Evolutionary conservation across 352 stramenopile genomes (phyloP), one percentile per base, ranked within the genome.

Genomic region (Globisporangium cederbergense): DNA sequence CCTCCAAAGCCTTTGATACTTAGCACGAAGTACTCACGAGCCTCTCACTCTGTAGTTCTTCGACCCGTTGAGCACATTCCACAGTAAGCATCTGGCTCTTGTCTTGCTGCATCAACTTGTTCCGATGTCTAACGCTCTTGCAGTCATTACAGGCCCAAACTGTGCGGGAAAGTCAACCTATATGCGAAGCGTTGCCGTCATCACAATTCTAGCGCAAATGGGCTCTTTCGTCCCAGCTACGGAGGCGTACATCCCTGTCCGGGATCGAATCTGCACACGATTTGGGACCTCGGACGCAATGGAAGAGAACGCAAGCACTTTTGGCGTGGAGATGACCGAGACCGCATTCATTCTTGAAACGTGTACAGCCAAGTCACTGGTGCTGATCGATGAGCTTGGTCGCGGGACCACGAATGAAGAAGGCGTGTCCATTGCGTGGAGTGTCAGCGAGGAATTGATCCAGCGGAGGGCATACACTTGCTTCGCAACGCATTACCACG

Each of bases 271-370:
- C n/a, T 89, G 96, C 51, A 97, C 93, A 13, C 78, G 92, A 53
- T 95, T 98, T 47, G 91, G 90, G 10, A 98, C 91, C 7, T 92
- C 87, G 3, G 93, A 98, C 55, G 90, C 97, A 60, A 96, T 98
- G 82, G 92, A 98, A 74, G 89, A 96, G 67, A 98, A 97, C 65
- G 73, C 92, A 18, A 97, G 89, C 57, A 96, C 91, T 4, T 98
- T 98, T 66, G 79, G 77, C 11, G 81, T 97, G 30, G 93, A 98
- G 60, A 98, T 98, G 93, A 88, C 81, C 0, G 91, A 97, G 60
- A 90, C 79, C 2, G 87, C 88, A 9, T 95, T 96, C 64, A 93
- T 96, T 1, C 66, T 97, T 20, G 87, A 96, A 62, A 74, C 77
- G 5, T 83, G 78, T 52, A 91, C 86, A 7, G 42, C 71, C 45